Conservation (phyloP, 768 basidiomycete species). For the Serpula lacrymans region DNA sequence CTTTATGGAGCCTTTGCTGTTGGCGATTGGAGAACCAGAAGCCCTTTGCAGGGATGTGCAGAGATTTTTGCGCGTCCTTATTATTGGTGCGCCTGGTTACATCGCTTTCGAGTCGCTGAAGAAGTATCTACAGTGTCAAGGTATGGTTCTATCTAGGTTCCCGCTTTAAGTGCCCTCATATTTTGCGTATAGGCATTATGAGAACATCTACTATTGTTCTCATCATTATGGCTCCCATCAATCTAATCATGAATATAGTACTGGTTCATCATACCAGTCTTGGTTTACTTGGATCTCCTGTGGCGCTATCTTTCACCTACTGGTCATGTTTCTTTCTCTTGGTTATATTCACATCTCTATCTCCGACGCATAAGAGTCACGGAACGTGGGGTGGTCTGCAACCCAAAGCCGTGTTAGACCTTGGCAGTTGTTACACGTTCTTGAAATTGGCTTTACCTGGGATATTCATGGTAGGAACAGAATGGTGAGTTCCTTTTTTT, state of each 20-base stretch:
- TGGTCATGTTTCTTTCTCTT: constrained; percentile 64
- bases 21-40: constrained; percentile 58
- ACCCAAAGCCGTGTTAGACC: constrained; percentile 41
- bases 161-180: background rate
- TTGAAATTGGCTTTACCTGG: constrained; percentile 71
- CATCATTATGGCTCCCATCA: constrained; percentile 61
- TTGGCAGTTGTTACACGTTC: constrained; percentile 51
- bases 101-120: constrained; percentile 75
- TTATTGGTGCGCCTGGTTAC: constrained; percentile 67
- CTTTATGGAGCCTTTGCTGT: constrained; percentile 59
- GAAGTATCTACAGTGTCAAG: constrained; percentile 80
- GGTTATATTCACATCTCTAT: constrained; percentile 44
- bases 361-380: constrained; percentile 51
- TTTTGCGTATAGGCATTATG: constrained; percentile 59
- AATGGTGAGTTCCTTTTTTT: constrained; percentile 50
- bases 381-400: constrained; percentile 64
- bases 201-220: constrained; percentile 64
- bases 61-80: constrained; percentile 59
- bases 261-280: constrained; percentile 65
- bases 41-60: constrained; percentile 60
- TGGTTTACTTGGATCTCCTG: constrained; percentile 62
- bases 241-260: constrained; percentile 53
- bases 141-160: constrained; percentile 29
- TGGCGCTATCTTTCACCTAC: constrained; percentile 66
- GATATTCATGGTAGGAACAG: constrained; percentile 76